Conservation (phyloP, 148 eudicot species). For the Fagopyrum esculentum region DNA sequence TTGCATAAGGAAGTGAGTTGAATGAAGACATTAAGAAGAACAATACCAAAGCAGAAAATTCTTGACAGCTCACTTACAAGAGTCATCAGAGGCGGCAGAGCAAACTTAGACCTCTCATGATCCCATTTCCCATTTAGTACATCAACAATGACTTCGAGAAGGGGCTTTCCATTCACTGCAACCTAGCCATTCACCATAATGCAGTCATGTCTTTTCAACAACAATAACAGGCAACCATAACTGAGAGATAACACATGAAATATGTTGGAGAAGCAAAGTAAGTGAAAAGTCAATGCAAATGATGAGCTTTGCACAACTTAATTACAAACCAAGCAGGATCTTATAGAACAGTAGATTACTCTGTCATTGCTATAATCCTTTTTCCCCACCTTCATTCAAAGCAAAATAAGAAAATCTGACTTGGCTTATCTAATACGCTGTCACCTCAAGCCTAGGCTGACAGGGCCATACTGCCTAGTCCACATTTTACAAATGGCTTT, state of each 20-base stretch:
- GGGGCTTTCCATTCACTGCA: constrained; percentile 40
- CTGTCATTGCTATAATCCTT: neutral
- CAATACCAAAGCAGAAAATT: neutral
- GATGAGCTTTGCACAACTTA: neutral
- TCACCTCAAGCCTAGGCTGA: neutral
- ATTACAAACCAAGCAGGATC: neutral
- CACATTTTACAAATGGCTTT: neutral
- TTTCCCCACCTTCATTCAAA: neutral
- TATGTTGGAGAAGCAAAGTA: neutral
- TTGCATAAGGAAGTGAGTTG: neutral
- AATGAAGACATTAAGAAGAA: neutral
- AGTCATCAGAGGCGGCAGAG: constrained; percentile 84
- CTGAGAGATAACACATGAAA: neutral
- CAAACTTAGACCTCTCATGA: constrained; percentile 72
- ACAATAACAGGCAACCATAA: constrained; percentile 1
- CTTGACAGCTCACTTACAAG: constrained; percentile 45
- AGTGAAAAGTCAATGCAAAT: neutral
- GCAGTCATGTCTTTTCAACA: neutral
- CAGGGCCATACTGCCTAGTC: neutral
- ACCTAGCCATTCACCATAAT: constrained; percentile 29
- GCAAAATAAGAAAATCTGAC: neutral
- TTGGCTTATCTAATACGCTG: neutral
- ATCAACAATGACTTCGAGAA: constrained; percentile 55
- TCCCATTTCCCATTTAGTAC: constrained; percentile 84
- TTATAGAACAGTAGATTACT: neutral